Evolutionary conservation across 2,329 filamentous ascomycete species (phyloP), one percentile per base, ranked within the genome.

Genomic region (Tympanopsis confertula): DNA sequence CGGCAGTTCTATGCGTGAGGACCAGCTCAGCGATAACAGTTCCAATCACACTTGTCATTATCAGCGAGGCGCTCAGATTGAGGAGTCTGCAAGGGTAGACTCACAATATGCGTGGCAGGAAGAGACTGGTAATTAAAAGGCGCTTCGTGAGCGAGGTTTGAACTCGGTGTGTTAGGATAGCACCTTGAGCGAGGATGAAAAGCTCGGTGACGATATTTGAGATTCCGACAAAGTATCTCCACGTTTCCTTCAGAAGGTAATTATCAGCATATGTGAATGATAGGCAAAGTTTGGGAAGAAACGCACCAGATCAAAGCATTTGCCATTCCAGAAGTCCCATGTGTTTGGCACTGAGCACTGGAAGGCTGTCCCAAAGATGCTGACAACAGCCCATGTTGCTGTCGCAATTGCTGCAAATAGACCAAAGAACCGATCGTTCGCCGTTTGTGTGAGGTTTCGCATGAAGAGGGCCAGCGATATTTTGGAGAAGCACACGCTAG

Each of bases 301-400:
- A n/a, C n/a, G n/a, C n/a, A 28, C 24, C 24, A 28, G n/a, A 28
- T 28, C n/a, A n/a, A 28, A 28, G 24, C 24, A 28, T 28, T 28
- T 10, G 10, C 24, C 24, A 28, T 28, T 10, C 24, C 24, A 28
- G n/a, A 10, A 28, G n/a, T 28, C 24, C 24, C 24, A 28, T 28
- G 24, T 10, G n/a, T 28, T 10, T 10, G 24, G 24, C 24, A 28
- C n/a, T 10, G 10, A n/a, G n/a, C 24, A 28, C n/a, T 28, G 24
- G n/a, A 28, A 28, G 24, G 24, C 24, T 28, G 24, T 28, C 10
- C 24, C 24, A 28, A 28, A 10, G 24, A 28, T n/a, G 10, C 24
- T n/a, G 10, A 28, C 24, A 28, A 28, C 24, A 10, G 24, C n/a
- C 10, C 10, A 10, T 10, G n/a, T 10, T 10, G n/a, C 24, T n/a